Evolutionary conservation across 2,329 filamentous ascomycete species (phyloP).

Genomic region (Harringtonia lauricola): DNA sequence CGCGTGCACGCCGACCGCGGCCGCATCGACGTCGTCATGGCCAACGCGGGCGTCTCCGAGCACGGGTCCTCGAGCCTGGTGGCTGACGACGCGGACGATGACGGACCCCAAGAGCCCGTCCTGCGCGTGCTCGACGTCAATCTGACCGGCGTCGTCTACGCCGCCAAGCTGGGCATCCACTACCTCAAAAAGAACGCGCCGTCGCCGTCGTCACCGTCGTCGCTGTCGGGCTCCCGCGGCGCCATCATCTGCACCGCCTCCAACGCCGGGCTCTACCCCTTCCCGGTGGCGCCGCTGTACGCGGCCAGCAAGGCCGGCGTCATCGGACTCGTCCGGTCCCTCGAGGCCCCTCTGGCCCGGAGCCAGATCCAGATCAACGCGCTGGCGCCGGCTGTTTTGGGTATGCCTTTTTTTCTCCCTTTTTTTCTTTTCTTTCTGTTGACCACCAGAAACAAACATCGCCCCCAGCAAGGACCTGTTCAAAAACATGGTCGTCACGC

Average conservation of each 20-base stretch:
- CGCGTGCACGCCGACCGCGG: constrained; percentile 13
- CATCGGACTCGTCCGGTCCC: constrained; percentile 37
- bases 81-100: constrained; percentile 13
- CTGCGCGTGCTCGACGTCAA: background rate
- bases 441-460: constrained; percentile 30
- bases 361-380: constrained; percentile 38
- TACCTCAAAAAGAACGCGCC: constrained; percentile 37
- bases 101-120: constrained; percentile 19
- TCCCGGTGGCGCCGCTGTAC: constrained; percentile 33
- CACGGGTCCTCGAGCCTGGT: constrained; percentile 20
- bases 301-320: constrained; percentile 34
- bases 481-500: constrained; percentile 36
- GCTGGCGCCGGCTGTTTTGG: constrained; percentile 36
- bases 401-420: constrained; percentile 17
- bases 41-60: constrained; percentile 37
- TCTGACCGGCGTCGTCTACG: too few relatives aligned
- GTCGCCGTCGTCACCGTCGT: too few relatives aligned
- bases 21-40: constrained; percentile 33
- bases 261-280: background rate
- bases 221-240: constrained; percentile 22
- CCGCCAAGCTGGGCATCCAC: constrained; percentile 35
- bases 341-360: constrained; percentile 25
- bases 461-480: constrained; percentile 31
- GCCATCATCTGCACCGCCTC: constrained; percentile 29
- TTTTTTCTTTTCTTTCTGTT: background rate